A percentile compares a stretch with the other conserved stretches of the same genome.
phyloP scores from a whole-genome alignment of 257 asterid genomes.

The Sherardia arvensis region DNA sequence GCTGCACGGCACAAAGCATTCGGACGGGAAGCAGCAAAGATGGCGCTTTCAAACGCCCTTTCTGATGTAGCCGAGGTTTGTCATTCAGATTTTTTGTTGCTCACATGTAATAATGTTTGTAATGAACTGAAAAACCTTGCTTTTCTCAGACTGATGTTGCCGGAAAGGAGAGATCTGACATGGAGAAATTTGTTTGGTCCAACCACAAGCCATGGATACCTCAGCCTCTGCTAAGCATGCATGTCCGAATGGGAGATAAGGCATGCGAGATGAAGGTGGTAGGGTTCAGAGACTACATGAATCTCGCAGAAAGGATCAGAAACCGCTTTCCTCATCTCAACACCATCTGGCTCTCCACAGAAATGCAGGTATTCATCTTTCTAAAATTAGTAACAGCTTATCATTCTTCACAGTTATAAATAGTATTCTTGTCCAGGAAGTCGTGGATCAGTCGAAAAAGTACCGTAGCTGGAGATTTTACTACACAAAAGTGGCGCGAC shows the following conservation, averaged over 20 bases:
- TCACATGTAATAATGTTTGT: neutral
- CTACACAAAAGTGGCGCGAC: slow-evolving; percentile 80
- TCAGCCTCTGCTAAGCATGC: slow-evolving; percentile 77
- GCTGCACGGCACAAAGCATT: slow-evolving; percentile 71
- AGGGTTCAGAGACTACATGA: slow-evolving; percentile 74
- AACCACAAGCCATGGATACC: slow-evolving; percentile 77
- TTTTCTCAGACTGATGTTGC: slow-evolving; percentile 24
- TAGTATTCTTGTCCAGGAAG: slow-evolving; percentile 40
- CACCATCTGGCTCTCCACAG: slow-evolving; percentile 87
- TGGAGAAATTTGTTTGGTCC: slow-evolving; percentile 83
- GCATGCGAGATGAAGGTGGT: slow-evolving; percentile 94
- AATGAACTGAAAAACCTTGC: neutral
- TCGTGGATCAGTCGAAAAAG: slow-evolving; percentile 45
- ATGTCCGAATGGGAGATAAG: slow-evolving; percentile 92
- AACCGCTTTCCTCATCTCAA: slow-evolving; percentile 62
- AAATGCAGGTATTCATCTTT: slow-evolving; percentile 66
- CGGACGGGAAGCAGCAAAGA: slow-evolving; percentile 78
- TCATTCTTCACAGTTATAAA: neutral
- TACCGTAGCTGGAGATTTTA: slow-evolving; percentile 59
- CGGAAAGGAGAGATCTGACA: slow-evolving; percentile 21
- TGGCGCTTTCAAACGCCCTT: slow-evolving; percentile 44
- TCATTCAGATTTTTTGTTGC: neutral
- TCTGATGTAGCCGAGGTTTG: slow-evolving; percentile 34
- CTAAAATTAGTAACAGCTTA: neutral
- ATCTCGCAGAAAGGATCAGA: slow-evolving; percentile 55